Evolutionary conservation across 768 basidiomycete genomes (phyloP), one percentile per base, ranked within the genome.

Genomic region (Lactarius vividus): DNA sequence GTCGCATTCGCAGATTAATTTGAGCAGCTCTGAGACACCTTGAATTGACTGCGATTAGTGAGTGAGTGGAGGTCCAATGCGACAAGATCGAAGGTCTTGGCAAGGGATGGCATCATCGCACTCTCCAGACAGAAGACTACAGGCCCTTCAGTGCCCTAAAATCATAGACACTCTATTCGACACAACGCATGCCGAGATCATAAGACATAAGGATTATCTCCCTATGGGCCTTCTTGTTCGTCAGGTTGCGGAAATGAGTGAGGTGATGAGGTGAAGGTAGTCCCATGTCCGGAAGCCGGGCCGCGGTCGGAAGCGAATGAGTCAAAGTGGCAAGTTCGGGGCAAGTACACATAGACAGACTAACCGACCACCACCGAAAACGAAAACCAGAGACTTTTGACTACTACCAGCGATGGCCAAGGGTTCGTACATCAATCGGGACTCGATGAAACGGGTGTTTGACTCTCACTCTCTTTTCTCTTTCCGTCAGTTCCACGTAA

Each of bases 11-110:
- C 94, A 96, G 1, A 97, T 78, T 16, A 92, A 86, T n/a, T 88
- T 85, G 33, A 97, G 77, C 15, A 96, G 81, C 65, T 91, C 88
- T 2, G 84, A 78, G 0, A 91, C 86, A 0, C 86, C 71, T 91
- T 91, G 71, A 82, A 77, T 64, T 92, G 91, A 0, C 88, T 87
- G 70, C 87, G 88, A 73, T 84, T 87, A 2, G 92, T 92, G 65
- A 96, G 81, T 13, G 92, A 84, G 67, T 96, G 96, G 4, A 97
- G 79, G 73, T 98, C 96, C 42, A 98, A 82, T 1, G 96, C 92
- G 28, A 88, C 85, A 28, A 91, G 83, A 70, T 96, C 91, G 67
- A 97, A 84, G 56, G 97, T 33, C 33, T 33, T 33, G 33, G 8
- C 31, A 31, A 31, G 8, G 33, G 33, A 33, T 33, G 33, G 33